These are phyloP conservation scores for Mortierella antarctica DNA, from an alignment of 192 early-diverging fungal genomes.

Conservation along the genomic window DNA sequence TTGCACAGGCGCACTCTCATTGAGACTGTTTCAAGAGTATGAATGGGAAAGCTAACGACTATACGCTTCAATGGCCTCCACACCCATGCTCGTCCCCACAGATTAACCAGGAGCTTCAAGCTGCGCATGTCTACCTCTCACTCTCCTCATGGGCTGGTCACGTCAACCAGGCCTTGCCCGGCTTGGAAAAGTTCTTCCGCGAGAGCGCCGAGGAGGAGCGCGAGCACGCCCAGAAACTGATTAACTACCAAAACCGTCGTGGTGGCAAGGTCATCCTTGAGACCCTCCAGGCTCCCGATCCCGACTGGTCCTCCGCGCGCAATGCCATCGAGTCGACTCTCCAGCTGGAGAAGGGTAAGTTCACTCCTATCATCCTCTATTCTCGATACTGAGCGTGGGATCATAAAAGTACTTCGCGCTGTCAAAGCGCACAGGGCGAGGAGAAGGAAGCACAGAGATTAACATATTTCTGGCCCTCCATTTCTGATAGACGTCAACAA, in stretches of 20 bases:
- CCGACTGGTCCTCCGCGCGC: slow-evolving; percentile 67
- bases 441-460: not conserved
- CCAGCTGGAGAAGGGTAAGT: slow-evolving; percentile 65
- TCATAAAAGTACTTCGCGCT: not conserved
- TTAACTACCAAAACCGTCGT: slow-evolving; percentile 66
- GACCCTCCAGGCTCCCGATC: slow-evolving; percentile 62
- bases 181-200: slow-evolving; percentile 66
- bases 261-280: slow-evolving; percentile 66
- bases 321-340: slow-evolving; percentile 68
- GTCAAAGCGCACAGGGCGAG: not conserved
- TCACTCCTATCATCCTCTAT: not conserved
- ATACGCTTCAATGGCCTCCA: not conserved
- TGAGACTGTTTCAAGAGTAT: no score
- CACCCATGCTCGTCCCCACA: slow-evolving; percentile 6
- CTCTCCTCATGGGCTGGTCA: slow-evolving; percentile 64
- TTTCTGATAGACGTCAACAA: slow-evolving; percentile 64
- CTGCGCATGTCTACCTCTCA: slow-evolving; percentile 67
- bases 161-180: slow-evolving; percentile 59
- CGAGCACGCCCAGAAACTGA: slow-evolving; percentile 60
- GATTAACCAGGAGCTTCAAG: slow-evolving; percentile 69
- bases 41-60: not conserved
- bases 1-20: no score
- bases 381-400: not conserved
- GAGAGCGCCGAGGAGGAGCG: slow-evolving; percentile 61
- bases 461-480: no score